Base-by-base conservation (phyloP, 73 alveolate genomes). In the Paramecium sonneborni region DNA sequence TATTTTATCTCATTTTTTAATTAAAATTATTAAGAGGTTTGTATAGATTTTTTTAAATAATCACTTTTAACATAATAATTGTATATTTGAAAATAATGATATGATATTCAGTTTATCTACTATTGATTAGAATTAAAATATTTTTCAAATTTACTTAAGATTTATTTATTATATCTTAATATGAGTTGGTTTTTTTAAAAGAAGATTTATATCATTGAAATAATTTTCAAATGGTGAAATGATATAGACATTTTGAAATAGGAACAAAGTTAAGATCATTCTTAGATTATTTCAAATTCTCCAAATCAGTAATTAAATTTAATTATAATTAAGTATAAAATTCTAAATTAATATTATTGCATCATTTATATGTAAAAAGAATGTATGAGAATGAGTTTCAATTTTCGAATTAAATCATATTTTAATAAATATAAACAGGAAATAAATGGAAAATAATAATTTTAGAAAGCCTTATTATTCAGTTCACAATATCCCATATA, bases 181-280 rank as follows among this genome's bases (percentile, higher is more conserved):
- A 24, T 8, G 72, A 9, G 2, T 79, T 5, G 2, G 41, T 23
- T 43, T 79, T 76, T 21, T 9, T 23, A 8, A 46, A 46, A 18
- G 14, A 37, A 43, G 93, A 86, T 92, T 97, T 98, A 91, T 97
- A 98, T 79, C 93, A 97, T 34, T 92, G 57, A 93, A 85, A 97
- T 98, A 98, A 97, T 69, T 93, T n/a, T n/a, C n/a, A n/a, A n/a
- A n/a, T n/a, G n/a, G n/a, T n/a, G n/a, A n/a, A n/a, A n/a, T n/a
- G n/a, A n/a, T n/a, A n/a, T n/a, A 39, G 10, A 39, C 1, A 3
- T 46, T 3, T 46, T 46, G 24, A 46, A 15, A 14, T 1, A 46
- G 12, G 23, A 6, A 14, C 24, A 46, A 14, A 3, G 23, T 5
- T 14, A 14, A 46, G 20, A 46, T 46, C 48, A 46, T 12, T 46